Evolutionary conservation across 768 basidiomycete species (phyloP).

Genomic region (Phylloporus sp.): DNA sequence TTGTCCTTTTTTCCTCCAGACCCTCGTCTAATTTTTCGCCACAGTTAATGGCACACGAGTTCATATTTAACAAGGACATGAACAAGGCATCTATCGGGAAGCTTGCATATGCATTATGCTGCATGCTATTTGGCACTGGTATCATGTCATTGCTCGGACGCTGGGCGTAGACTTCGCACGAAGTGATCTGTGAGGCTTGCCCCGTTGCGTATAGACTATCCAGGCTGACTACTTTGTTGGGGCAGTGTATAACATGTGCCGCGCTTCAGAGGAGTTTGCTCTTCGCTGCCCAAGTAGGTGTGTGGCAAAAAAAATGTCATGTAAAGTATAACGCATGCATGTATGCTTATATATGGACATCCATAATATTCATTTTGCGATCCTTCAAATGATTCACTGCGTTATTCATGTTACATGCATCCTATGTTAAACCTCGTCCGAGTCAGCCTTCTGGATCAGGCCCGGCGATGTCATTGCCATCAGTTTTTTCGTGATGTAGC

Average conservation of each 20-base stretch:
- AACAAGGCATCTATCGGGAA: constrained; percentile 60
- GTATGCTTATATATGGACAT: no score
- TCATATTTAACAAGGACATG: constrained; percentile 87
- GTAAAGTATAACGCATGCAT: no score
- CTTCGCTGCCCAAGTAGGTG: no score
- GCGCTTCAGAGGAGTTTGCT: no score
- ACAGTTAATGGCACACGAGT: constrained; percentile 89
- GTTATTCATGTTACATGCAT: neutral
- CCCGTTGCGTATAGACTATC: neutral
- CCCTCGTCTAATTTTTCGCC: constrained; percentile 1
- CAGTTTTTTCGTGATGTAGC: constrained; percentile 13
- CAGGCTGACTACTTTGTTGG: neutral
- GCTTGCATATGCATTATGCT: constrained; percentile 68
- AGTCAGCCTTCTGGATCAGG: constrained; percentile 7
- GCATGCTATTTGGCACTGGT: constrained; percentile 78
- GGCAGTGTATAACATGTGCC: no score
- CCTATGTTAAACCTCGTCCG: constrained; percentile 3
- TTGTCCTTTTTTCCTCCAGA: neutral
- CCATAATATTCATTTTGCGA: no score
- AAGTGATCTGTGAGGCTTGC: neutral
- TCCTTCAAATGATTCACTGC: neutral
- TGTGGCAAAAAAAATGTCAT: no score
- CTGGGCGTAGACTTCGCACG: constrained; percentile 60
- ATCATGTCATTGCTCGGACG: constrained; percentile 89
- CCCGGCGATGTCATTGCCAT: constrained; percentile 1